Evolutionary conservation across 1,139 yeast species (phyloP), one percentile per base, ranked within the genome.

Genomic region (Sugiyamaella xylanicola): DNA sequence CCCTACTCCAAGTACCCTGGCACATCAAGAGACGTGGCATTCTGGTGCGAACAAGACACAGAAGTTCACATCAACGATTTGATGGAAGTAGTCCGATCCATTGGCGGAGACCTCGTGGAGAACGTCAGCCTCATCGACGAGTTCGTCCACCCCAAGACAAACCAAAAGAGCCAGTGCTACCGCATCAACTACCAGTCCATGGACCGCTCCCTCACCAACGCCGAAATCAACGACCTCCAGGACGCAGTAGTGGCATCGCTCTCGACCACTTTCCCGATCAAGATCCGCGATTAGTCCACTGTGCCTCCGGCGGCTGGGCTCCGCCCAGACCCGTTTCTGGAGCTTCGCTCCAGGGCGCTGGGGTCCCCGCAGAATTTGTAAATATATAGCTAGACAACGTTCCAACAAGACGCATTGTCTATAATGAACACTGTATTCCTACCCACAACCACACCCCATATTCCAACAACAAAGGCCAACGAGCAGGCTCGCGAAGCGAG

Each of bases 1-100:
- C 96, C 97, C 9, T 93, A 89, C 74, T 90, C 97, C 11, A 91
- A 88, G 71, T 91, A 84, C 69, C 99, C 98, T 0, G 90, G 95
- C 0, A 83, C 95, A 19, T 76, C 77, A 37, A 80, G 98, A 70
- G 99, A 93, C 68, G 83, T 92, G 32, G 89, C 97, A 5, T 93
- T 93, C 72, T 93, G 98, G 98, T 75, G 90, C 35, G 55, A 59
- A 5, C 54, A 53, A 16, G 62, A 67, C 8, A 65, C 67, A 2
- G 69, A 67, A 1, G 73, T 91, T 43, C 97, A 92, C 66, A 87
- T 83, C 60, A 93, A 95, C 68, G 99, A 95, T 68, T 79, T 93
- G 36, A 93, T 91, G 96, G 99, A 93, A 71, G 80, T 88, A 54
- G 95, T 93, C 20, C 82, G 99, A 68, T 68, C 67, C 9, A 80